These are phyloP conservation scores for Allium fistulosum DNA, from an alignment of 106 monocot species.

Conservation along the genomic window DNA sequence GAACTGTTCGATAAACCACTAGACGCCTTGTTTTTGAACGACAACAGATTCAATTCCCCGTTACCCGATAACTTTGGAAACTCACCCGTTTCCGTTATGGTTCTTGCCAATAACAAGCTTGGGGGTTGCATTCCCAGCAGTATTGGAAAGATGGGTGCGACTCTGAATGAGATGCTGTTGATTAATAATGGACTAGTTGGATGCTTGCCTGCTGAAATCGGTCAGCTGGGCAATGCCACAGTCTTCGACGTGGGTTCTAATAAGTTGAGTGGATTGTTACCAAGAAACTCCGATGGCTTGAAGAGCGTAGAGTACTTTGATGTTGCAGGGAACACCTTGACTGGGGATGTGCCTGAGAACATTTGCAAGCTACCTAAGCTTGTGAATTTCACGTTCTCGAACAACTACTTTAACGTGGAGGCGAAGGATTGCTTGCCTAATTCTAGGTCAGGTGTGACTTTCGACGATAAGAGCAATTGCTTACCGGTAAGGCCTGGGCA, in stretches of 20 bases:
- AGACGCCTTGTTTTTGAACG: slow-evolving; percentile 14
- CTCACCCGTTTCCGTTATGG: slow-evolving; percentile 15
- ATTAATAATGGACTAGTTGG: slow-evolving; percentile 15
- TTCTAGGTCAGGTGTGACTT: neutral
- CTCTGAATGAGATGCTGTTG: slow-evolving; percentile 13
- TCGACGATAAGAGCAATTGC: slow-evolving; percentile 8
- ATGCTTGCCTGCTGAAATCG: slow-evolving; percentile 13
- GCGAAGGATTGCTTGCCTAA: slow-evolving; percentile 14
- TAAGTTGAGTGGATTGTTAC: slow-evolving; percentile 4
- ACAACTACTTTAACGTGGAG: slow-evolving; percentile 16
- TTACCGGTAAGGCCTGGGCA: slow-evolving; percentile 9
- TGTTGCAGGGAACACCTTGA: slow-evolving; percentile 1
- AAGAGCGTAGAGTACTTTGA: slow-evolving; percentile 4
- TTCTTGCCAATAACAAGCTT: slow-evolving; percentile 18
- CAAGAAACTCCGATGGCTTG: neutral
- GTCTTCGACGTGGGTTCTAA: slow-evolving; percentile 10
- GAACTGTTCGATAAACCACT: slow-evolving; percentile 8
- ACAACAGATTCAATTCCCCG: slow-evolving; percentile 14
- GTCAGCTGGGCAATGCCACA: slow-evolving; percentile 3
- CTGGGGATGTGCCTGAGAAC: slow-evolving; percentile 3
- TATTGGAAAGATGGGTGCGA: slow-evolving; percentile 8
- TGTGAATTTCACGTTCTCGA: slow-evolving; percentile 9
- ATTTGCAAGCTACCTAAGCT: slow-evolving; percentile 12
- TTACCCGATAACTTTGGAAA: slow-evolving; percentile 13
- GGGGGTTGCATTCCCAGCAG: slow-evolving; percentile 16